Evolutionary conservation across 2,329 filamentous ascomycete species (phyloP), one percentile per base, ranked within the genome.

Genomic region (Westerdykella ornata): DNA sequence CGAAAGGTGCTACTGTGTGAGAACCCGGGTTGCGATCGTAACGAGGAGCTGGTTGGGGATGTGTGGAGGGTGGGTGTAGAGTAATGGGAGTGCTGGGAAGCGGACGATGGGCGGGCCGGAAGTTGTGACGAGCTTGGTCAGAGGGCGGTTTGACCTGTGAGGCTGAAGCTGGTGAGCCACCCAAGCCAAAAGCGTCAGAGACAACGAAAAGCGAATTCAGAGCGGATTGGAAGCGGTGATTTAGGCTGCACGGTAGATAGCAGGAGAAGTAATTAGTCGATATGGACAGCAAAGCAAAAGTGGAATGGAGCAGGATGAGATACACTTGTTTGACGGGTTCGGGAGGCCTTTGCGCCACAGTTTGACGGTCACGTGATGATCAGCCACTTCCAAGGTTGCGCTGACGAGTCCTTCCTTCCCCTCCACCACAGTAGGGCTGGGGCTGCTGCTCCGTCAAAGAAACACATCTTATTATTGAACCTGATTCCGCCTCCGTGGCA

Each of bases 91-190:
- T 35, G 41, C 41, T 48, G 47, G 39, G 31, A 34, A 39, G 43
- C 37, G 37, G 49, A 39, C 26, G 48, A 44, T 44, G 45, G 31
- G 33, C 30, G 37, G 35, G 29, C 33, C 30, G 39, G 45, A 48
- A 41, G 46, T 49, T 51, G 55, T 51, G 51, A 59, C 57, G 49
- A 48, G 46, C 29, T 43, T 47, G 46, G 51, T 54, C 42, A 38
- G 47, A 50, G 46, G 35, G 47, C 45, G 45, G 57, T 63, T 60
- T 59, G 50, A 59, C 52, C 37, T 51, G 30, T 6, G 54, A 60
- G 59, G 54, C 57, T 60, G 57, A 52, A 8, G 35, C 17, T 16
- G 14, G 6, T 9, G 16, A 28, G 26, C 36, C 19, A 33, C 31
- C n/a, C n/a, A n/a, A n/a, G n/a, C n/a, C 14, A 33, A 13, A 6